Evolutionary conservation across 805 yeast species (phyloP).

Genomic region (Wickerhamiella lipophila): DNA sequence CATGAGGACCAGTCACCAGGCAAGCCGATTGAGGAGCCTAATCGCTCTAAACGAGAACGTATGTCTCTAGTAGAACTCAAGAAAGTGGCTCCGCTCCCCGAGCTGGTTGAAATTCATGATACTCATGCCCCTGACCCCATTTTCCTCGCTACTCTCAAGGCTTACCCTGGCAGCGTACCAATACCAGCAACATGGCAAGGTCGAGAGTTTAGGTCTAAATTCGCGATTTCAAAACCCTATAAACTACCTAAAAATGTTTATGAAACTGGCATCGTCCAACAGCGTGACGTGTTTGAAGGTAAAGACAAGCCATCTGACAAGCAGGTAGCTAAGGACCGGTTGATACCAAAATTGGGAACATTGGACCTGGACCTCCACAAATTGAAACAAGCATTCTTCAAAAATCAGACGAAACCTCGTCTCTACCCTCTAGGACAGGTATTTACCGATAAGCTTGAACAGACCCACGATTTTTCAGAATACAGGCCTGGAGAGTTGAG

Average conservation of each 20-base stretch:
- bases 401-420: conserved; percentile 61
- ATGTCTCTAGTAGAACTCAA: conserved; percentile 53
- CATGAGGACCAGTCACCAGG: background rate
- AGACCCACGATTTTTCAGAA: conserved; percentile 32
- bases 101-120: conserved; percentile 75
- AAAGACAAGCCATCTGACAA: conserved; percentile 34
- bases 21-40: too few relatives aligned
- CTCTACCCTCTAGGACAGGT: conserved; percentile 63
- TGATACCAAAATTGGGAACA: conserved; percentile 79
- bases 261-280: conserved; percentile 75
- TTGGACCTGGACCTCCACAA: conserved; percentile 76
- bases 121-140: conserved; percentile 72
- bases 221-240: conserved; percentile 45
- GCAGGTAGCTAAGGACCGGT: conserved; percentile 66
- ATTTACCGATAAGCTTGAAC: conserved; percentile 64
- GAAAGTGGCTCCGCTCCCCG: conserved; percentile 48
- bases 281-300: conserved; percentile 49
- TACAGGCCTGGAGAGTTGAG: conserved; percentile 60
- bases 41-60: background rate
- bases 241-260: conserved; percentile 64
- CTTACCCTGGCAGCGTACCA: conserved; percentile 50
- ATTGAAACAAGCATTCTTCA: conserved; percentile 76
- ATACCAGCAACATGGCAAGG: conserved; percentile 80
- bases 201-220: conserved; percentile 53
- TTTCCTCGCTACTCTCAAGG: conserved; percentile 50